A percentile compares a stretch with the other conserved stretches of the same genome.
These are phyloP conservation scores for Magnaporthiopsis incrustans DNA, from an alignment of 2,329 filamentous ascomycete genomes.

Conservation along the genomic window DNA sequence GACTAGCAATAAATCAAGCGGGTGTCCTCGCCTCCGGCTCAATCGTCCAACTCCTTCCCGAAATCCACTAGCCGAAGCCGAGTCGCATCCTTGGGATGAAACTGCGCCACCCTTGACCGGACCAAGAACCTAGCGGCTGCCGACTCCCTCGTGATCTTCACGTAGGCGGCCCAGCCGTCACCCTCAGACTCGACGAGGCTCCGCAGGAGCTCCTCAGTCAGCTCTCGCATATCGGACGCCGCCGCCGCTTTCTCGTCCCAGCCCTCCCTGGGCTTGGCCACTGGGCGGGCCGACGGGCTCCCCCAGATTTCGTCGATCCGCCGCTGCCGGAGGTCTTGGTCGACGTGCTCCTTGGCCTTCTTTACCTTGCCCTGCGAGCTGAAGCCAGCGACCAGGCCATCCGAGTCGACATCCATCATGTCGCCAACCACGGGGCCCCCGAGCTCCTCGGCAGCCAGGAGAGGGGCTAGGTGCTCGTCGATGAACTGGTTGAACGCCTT, in stretches of 20 bases:
- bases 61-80: constrained; percentile 54
- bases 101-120: constrained; percentile 56
- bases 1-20: not conserved
- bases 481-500: constrained; percentile 63
- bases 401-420: constrained; percentile 53
- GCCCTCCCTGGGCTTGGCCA: constrained; percentile 17
- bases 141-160: constrained; percentile 50
- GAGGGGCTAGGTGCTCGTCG: constrained; percentile 58
- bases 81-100: constrained; percentile 56
- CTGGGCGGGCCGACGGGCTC: constrained; percentile 13
- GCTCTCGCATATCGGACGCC: constrained; percentile 47
- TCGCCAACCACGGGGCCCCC: constrained; percentile 78
- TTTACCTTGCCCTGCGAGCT: constrained; percentile 50
- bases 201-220: constrained; percentile 55
- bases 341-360: constrained; percentile 32
- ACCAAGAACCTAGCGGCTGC: constrained; percentile 57
- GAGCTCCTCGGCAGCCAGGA: constrained; percentile 76
- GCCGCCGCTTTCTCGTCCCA: constrained; percentile 42
- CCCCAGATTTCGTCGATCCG: constrained; percentile 60
- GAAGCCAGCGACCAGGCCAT: constrained; percentile 53
- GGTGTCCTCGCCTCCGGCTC: not conserved
- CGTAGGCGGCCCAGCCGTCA: constrained; percentile 48
- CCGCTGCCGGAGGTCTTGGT: constrained; percentile 43
- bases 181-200: constrained; percentile 45
- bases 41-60: constrained; percentile 53